Conservation (phyloP, 345 rosid species). For the Arabis alpina region DNA sequence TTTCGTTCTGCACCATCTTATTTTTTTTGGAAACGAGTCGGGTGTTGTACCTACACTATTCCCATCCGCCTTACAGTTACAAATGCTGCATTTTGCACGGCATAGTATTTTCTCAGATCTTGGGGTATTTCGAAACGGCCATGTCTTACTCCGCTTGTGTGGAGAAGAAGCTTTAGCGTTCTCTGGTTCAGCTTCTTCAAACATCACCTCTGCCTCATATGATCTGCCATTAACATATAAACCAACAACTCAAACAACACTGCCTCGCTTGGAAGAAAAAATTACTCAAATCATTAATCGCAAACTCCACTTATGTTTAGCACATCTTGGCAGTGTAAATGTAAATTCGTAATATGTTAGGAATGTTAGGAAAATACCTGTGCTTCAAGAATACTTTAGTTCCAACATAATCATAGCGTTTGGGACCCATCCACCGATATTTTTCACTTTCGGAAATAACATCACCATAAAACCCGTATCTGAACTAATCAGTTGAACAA, state of each 20-base stretch:
- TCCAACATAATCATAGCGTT: conserved; percentile 93
- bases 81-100: conserved; percentile 68
- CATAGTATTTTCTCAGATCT: conserved; percentile 70
- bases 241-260: not conserved
- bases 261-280: not conserved
- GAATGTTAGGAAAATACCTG: conserved; percentile 52
- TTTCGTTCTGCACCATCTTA: conserved; percentile 65
- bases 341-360: conserved; percentile 5
- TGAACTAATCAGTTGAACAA: conserved; percentile 48
- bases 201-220: conserved; percentile 88
- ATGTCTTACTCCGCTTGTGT: conserved; percentile 44
- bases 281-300: not conserved
- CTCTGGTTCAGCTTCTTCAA: conserved; percentile 61
- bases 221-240: conserved; percentile 52
- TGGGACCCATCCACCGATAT: conserved; percentile 98
- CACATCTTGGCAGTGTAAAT: not conserved
- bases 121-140: conserved; percentile 43
- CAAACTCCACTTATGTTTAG: not conserved
- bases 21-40: conserved; percentile 45
- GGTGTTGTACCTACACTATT: conserved; percentile 35
- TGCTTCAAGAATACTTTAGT: conserved; percentile 89
- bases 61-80: conserved; percentile 49
- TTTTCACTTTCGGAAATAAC: conserved; percentile 94
- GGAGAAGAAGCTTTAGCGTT: conserved; percentile 37
- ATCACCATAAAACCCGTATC: conserved; percentile 97